Evolutionary conservation across 768 basidiomycete species (phyloP), one percentile per base, ranked within the genome.

Genomic region (Suillus paluster): DNA sequence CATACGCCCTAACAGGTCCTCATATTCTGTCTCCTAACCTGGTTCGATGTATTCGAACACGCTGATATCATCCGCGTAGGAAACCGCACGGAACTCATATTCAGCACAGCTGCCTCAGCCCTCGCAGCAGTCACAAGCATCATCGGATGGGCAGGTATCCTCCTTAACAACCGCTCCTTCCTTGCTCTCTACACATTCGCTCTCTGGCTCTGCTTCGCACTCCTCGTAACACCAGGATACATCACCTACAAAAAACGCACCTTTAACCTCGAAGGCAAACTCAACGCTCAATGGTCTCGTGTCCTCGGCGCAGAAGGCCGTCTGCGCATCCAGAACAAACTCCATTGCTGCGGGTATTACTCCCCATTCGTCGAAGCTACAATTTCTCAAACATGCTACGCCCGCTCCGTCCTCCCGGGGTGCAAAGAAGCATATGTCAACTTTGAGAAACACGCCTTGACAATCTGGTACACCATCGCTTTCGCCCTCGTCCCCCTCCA

Each of bases 91-190:
- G 90, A 91, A 72, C 84, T 93, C 64, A 78, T 89, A n/a, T 71
- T 73, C 91, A 55, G 91, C 90, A 93, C 91, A 21, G 70, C 87
- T 50, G 90, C 88, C 3, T 85, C 88, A 2, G 68, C 78, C 12
- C 63, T 86, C 9, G 87, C 84, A 58, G 70, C 90, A 38, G 71
- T 90, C 66, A 90, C 90, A 36, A 84, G 90, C 21, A 67, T 91
- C 59, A 76, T 93, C 69, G 92, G 92, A 54, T 92, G 87, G 84
- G 82, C 91, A 25, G 92, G 92, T 34, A 86, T 93, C 71, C 78
- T 94, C 30, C 85, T 93, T 69, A 94, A 94, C 81, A 91, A 92
- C 72, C 90, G 92, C 62, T 78, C 85, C 44, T 93, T 94, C 82
- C 84, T 93, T 64, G 90, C 91, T 42, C 73, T 88, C 57, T 93